These are phyloP conservation scores for Musa acuminata DNA, from an alignment of 176 grass and related monocot genomes.

Conservation along the genomic window DNA sequence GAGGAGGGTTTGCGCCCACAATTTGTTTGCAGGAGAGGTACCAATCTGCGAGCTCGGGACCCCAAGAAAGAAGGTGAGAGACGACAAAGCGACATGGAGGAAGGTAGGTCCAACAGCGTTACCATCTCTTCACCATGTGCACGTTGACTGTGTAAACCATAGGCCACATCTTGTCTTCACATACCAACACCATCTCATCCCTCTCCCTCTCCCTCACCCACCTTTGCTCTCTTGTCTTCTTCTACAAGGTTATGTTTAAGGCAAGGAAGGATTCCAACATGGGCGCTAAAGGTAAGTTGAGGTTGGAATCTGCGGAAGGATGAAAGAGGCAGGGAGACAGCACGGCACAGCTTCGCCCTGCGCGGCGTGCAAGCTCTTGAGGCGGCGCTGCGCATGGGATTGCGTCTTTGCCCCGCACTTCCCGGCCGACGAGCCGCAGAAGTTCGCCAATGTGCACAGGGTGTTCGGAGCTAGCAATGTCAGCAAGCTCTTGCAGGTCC, in stretches of 20 bases:
- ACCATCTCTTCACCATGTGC: background rate
- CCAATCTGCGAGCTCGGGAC: no score
- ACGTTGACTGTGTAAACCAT: background rate
- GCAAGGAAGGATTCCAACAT: background rate
- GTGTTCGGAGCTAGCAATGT: slow-evolving; percentile 20
- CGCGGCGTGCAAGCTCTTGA: slow-evolving; percentile 16
- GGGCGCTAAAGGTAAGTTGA: background rate
- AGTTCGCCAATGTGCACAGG: slow-evolving; percentile 18
- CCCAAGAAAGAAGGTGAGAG: background rate
- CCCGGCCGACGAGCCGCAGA: slow-evolving; percentile 16
- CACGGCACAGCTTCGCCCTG: slow-evolving; percentile 7
- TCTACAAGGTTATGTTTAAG: background rate
- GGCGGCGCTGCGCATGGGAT: slow-evolving; percentile 15
- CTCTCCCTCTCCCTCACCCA: background rate
- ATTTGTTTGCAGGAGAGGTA: no score
- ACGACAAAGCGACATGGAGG: background rate
- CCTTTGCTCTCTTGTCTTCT: background rate
- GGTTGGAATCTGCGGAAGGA: background rate
- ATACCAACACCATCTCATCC: slow-evolving; percentile 15
- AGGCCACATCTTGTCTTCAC: slow-evolving; percentile 27
- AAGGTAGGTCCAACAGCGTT: background rate
- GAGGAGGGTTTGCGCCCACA: no score
- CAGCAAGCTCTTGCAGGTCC: slow-evolving; percentile 24
- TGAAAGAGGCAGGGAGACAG: background rate
- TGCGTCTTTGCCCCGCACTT: slow-evolving; percentile 15